Evolutionary conservation across 768 basidiomycete species (phyloP).

Genomic region (Strobilomyces confusus): DNA sequence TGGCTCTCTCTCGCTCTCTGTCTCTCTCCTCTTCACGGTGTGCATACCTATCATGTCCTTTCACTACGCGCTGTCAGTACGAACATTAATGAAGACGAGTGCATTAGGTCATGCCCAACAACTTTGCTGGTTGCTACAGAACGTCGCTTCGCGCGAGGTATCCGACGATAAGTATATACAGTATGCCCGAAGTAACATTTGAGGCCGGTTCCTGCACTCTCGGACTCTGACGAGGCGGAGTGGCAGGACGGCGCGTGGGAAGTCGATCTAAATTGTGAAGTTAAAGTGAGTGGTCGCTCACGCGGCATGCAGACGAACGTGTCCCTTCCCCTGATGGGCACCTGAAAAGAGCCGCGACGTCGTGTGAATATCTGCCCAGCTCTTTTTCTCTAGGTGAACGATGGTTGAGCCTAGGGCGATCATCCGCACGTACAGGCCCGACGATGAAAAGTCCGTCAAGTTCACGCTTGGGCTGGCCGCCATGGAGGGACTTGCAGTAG

Average conservation of each 20-base stretch:
- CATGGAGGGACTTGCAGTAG: slow-evolving; percentile 64
- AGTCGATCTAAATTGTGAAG: no score
- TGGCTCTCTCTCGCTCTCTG: slow-evolving; percentile 40
- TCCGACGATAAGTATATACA: no score
- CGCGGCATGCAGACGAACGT: slow-evolving; percentile 12
- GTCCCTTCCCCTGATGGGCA: background rate
- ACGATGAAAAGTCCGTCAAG: slow-evolving; percentile 57
- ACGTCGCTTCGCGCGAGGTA: no score
- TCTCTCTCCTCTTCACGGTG: slow-evolving; percentile 27
- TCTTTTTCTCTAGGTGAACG: background rate
- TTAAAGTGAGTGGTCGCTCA: no score
- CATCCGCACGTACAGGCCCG: slow-evolving; percentile 49
- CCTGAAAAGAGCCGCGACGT: background rate
- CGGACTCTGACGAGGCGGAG: no score
- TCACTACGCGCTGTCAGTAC: slow-evolving; percentile 44
- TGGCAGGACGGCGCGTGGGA: no score
- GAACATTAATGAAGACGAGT: slow-evolving; percentile 40
- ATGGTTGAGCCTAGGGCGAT: slow-evolving; percentile 43
- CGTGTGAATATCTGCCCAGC: background rate
- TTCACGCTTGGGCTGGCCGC: slow-evolving; percentile 63
- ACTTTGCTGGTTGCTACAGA: background rate
- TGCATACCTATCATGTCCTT: slow-evolving; percentile 35
- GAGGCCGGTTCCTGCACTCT: no score
- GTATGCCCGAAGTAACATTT: background rate
- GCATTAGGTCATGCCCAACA: slow-evolving; percentile 20